A percentile compares a stretch with the other conserved stretches of the same genome.
Conservation (phyloP, 805 yeast genomes). For the Candida tammaniensis region DNA sequence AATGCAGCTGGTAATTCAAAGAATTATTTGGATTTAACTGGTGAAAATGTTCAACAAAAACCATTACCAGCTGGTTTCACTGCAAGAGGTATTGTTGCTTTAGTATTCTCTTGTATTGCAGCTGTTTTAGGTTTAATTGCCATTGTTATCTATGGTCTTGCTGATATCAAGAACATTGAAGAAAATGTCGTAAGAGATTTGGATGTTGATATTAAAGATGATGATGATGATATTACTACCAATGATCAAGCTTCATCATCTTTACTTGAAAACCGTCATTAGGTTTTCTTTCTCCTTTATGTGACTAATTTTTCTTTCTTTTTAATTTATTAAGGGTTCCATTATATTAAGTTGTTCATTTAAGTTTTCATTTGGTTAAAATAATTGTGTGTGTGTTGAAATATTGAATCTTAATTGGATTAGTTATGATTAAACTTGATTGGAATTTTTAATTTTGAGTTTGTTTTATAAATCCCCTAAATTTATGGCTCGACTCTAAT, state of each 20-base stretch:
- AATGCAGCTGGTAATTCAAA: constrained; percentile 85
- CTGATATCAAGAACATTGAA: constrained; percentile 74
- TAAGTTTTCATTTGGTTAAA: constrained; percentile 5
- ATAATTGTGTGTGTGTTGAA: constrained; percentile 4
- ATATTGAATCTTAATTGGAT: constrained; percentile 2
- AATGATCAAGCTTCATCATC: constrained; percentile 7
- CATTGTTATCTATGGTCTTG: constrained; percentile 80
- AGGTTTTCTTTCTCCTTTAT: not conserved
- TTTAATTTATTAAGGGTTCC: too few species aligned
- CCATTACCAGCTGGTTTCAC: constrained; percentile 87
- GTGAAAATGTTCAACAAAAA: constrained; percentile 68
- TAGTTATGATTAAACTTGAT: constrained; percentile 3
- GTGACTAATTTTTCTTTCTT: too few species aligned
- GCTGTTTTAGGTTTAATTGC: constrained; percentile 79
- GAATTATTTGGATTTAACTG: constrained; percentile 64
- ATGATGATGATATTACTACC: constrained; percentile 11
- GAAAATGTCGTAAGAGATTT: constrained; percentile 57
- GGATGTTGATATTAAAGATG: constrained; percentile 43
- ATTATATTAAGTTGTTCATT: too few species aligned
- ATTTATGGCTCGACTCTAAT: constrained; percentile 10
- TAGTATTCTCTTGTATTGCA: constrained; percentile 84
- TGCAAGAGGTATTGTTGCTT: constrained; percentile 89
- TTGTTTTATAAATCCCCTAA: constrained; percentile 5
- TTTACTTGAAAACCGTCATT: constrained; percentile 7
- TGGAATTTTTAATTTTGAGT: too few species aligned